Evolutionary conservation across 2,329 filamentous ascomycete genomes (phyloP).

Genomic region (Penicillium sp.): DNA sequence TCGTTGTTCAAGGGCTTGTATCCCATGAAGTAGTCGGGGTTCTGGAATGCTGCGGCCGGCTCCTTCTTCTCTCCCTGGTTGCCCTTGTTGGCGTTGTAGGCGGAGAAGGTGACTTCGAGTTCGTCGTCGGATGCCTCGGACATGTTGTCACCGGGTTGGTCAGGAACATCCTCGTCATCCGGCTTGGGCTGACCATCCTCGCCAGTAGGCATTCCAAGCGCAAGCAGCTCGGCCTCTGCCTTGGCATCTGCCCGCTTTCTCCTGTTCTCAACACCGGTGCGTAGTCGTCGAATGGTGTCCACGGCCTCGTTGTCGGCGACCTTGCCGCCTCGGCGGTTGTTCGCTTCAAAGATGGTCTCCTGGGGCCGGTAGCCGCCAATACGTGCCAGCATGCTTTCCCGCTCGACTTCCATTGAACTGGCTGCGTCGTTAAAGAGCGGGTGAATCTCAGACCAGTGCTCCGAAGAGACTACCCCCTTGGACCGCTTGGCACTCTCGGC

Average conservation of each 20-base stretch:
- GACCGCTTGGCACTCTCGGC: slow-evolving; percentile 85
- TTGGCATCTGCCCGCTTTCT: slow-evolving; percentile 40
- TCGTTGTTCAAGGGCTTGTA: slow-evolving; percentile 83
- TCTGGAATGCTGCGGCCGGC: slow-evolving; percentile 65
- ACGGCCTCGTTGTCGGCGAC: slow-evolving; percentile 68
- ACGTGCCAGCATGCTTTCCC: slow-evolving; percentile 82
- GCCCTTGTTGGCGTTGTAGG: slow-evolving; percentile 53
- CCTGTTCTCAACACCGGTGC: slow-evolving; percentile 45
- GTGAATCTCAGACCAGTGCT: slow-evolving; percentile 74
- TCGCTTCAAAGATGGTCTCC: slow-evolving; percentile 97
- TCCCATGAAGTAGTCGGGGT: slow-evolving; percentile 92
- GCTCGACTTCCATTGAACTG: slow-evolving; percentile 66
- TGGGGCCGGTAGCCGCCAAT: slow-evolving; percentile 86
- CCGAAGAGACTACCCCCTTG: slow-evolving; percentile 71
- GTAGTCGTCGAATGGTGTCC: slow-evolving; percentile 50
- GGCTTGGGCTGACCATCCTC: slow-evolving; percentile 34
- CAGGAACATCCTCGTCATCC: slow-evolving; percentile 41
- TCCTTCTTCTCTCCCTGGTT: slow-evolving; percentile 52
- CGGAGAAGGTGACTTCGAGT: slow-evolving; percentile 71
- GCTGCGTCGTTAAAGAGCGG: slow-evolving; percentile 73
- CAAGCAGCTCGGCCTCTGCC: slow-evolving; percentile 26
- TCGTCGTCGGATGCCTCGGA: slow-evolving; percentile 63
- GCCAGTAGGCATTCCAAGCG: slow-evolving; percentile 32
- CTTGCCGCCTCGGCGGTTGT: slow-evolving; percentile 72
- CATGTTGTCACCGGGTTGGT: slow-evolving; percentile 50